phyloP scores from a whole-genome alignment of 2,329 filamentous ascomycete species.

The Diaporthe citri region DNA sequence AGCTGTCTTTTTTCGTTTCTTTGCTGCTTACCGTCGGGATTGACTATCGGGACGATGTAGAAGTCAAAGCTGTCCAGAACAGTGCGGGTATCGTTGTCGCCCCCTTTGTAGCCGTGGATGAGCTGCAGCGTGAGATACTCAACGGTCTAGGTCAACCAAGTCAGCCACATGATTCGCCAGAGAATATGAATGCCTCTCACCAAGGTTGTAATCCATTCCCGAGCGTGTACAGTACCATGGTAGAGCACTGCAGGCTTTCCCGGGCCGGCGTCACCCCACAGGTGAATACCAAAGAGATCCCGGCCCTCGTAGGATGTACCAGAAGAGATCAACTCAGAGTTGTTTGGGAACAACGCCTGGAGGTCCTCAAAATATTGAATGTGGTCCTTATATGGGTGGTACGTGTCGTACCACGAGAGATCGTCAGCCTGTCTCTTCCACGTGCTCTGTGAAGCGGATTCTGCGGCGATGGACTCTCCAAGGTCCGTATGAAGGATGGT shows the following conservation, averaged over 20 bases:
- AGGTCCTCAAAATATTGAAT: conserved; percentile 21
- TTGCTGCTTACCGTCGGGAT: conserved; percentile 65
- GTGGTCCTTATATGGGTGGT: not conserved
- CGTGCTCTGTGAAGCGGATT: conserved; percentile 1
- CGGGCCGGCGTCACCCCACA: conserved; percentile 6
- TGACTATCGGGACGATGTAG: conserved; percentile 73
- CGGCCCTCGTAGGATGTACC: conserved; percentile 17
- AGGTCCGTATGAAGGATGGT: conserved; percentile 1
- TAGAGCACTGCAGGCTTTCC: conserved; percentile 11
- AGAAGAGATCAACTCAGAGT: conserved; percentile 9
- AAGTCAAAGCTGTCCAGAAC: conserved; percentile 74
- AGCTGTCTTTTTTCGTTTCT: not conserved
- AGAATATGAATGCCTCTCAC: conserved; percentile 63
- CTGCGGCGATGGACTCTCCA: not conserved
- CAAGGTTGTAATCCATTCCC: conserved; percentile 71
- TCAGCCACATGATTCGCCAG: conserved; percentile 58
- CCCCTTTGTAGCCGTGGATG: conserved; percentile 13
- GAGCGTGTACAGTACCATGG: conserved; percentile 65
- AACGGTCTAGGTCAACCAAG: not conserved
- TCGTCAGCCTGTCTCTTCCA: conserved; percentile 17
- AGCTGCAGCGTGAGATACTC: conserved; percentile 18
- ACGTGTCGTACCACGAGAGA: conserved; percentile 1
- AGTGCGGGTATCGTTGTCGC: not conserved
- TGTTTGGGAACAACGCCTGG: not conserved
- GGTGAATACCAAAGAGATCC: conserved; percentile 4